Percentiles rank a stretch among this genome's conserved stretches.
phyloP scores from a whole-genome alignment of 106 monocot genomes.

The Gastrodia elata region DNA sequence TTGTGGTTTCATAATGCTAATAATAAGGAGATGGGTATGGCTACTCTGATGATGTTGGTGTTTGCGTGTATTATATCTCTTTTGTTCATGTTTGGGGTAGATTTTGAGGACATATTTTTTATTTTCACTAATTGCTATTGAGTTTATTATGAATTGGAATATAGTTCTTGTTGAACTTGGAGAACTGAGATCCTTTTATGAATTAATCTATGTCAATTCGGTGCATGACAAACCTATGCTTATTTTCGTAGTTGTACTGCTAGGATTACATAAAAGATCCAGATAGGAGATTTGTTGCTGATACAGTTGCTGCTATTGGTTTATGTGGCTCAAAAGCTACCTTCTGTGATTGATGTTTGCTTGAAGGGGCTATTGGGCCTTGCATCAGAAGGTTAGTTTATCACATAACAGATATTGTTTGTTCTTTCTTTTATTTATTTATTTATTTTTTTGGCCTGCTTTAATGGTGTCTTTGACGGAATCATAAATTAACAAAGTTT shows the following conservation, averaged over 20 bases:
- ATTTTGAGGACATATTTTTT: background rate
- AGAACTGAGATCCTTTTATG: background rate
- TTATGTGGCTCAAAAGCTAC: conserved; percentile 64
- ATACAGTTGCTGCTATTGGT: conserved; percentile 85
- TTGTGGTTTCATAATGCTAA: background rate
- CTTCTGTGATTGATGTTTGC: conserved; percentile 44
- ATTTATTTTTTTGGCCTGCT: conserved; percentile 4
- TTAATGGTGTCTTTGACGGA: conserved; percentile 23
- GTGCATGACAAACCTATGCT: conserved; percentile 20
- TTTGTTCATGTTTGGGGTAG: background rate
- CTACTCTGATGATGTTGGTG: background rate
- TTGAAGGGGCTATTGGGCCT: conserved; percentile 65
- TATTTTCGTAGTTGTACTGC: conserved; percentile 32
- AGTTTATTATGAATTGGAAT: background rate
- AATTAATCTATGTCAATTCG: background rate
- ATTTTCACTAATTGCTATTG: background rate
- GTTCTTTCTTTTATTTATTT: no score
- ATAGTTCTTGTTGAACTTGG: background rate
- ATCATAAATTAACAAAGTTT: conserved; percentile 26
- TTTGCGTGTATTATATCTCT: background rate
- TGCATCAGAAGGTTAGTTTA: conserved; percentile 47
- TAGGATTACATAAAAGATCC: conserved; percentile 92
- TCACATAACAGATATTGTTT: background rate
- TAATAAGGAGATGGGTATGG: background rate
- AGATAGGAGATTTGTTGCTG: conserved; percentile 84